phyloP scores from a whole-genome alignment of 495 filamentous ascomycete genomes.

The Amphirosellinia nigrospora region DNA sequence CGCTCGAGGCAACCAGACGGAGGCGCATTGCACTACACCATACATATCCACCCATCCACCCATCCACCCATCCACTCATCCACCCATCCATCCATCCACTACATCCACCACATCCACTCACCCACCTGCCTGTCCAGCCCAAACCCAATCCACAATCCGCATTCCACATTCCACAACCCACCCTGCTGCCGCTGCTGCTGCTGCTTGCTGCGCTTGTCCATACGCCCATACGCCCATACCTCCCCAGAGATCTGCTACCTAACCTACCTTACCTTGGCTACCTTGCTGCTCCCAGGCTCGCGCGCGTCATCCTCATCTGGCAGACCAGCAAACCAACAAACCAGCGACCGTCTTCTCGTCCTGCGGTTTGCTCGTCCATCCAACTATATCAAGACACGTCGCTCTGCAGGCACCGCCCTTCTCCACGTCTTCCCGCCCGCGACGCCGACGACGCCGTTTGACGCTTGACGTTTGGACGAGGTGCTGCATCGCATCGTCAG shows the following conservation, averaged over 20 bases:
- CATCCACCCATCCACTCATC: not conserved
- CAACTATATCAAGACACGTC: constrained; percentile 66
- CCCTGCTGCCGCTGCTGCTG: not conserved
- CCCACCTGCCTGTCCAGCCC: not conserved
- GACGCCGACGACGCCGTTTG: constrained; percentile 32
- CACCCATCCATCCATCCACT: not conserved
- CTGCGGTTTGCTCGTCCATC: constrained; percentile 42
- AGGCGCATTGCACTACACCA: constrained; percentile 24
- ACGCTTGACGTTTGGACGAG: constrained; percentile 26
- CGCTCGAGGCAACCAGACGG: constrained; percentile 25
- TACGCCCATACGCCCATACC: too few relatives aligned
- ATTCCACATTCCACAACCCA: constrained; percentile 1
- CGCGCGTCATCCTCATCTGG: constrained; percentile 53
- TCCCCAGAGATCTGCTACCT: constrained; percentile 42
- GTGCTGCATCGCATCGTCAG: constrained; percentile 45
- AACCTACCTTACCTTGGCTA: constrained; percentile 37
- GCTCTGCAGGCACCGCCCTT: constrained; percentile 52
- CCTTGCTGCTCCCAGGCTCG: constrained; percentile 23
- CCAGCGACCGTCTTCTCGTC: too few relatives aligned
- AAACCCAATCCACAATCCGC: not conserved
- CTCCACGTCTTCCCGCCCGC: constrained; percentile 43
- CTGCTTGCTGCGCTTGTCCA: too few relatives aligned
- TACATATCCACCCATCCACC: constrained; percentile 18
- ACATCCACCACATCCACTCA: constrained; percentile 16
- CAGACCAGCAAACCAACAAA: constrained; percentile 26